A percentile compares a stretch with the other conserved stretches of the same genome.
phyloP scores from a whole-genome alignment of 2,329 filamentous ascomycete genomes.

The Microdochium trichocladiopsis region DNA sequence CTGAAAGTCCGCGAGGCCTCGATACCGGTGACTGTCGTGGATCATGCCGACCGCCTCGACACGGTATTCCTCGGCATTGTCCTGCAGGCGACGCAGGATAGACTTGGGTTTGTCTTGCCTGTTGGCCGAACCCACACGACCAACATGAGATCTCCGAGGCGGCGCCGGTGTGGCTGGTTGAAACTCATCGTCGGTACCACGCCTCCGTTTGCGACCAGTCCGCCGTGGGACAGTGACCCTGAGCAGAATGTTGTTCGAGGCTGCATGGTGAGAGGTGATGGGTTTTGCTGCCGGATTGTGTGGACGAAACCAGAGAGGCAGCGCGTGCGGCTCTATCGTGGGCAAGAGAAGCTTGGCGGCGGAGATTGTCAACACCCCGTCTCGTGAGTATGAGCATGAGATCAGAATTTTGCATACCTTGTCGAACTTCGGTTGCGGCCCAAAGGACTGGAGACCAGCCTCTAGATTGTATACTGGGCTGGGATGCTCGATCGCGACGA shows the following conservation, averaged over 20 bases:
- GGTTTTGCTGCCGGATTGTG: conserved; percentile 74
- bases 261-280: conserved; percentile 66
- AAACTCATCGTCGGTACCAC: conserved; percentile 65
- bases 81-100: conserved; percentile 57
- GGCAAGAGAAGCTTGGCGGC: conserved; percentile 10
- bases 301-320: conserved; percentile 70
- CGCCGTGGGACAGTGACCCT: conserved; percentile 81
- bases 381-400: background rate
- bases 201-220: conserved; percentile 79
- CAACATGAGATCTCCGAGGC: conserved; percentile 6
- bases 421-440: conserved; percentile 26
- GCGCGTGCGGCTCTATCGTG: conserved; percentile 13
- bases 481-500: conserved; percentile 36
- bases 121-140: conserved; percentile 32
- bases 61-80: conserved; percentile 61
- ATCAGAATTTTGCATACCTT: conserved; percentile 17
- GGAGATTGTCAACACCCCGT: background rate
- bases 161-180: conserved; percentile 22
- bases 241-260: conserved; percentile 77
- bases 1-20: conserved; percentile 80
- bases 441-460: conserved; percentile 32
- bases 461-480: conserved; percentile 31
- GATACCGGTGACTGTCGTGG: conserved; percentile 77
- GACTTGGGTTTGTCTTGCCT: conserved; percentile 45
- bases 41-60: conserved; percentile 67